Evolutionary conservation across 2,329 filamentous ascomycete genomes (phyloP).

Genomic region (Knufia fluminis): DNA sequence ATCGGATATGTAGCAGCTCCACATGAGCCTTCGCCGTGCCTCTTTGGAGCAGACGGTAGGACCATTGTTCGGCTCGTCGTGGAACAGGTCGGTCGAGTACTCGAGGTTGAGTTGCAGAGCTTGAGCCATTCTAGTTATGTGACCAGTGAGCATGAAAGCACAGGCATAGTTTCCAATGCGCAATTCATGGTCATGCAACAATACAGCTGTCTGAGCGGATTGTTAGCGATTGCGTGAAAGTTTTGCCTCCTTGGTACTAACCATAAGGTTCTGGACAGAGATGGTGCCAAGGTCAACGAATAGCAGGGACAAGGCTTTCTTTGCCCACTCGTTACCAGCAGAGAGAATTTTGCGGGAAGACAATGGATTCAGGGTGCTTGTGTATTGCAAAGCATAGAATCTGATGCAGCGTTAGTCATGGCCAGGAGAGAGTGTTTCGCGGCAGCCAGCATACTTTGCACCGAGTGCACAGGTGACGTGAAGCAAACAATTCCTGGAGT

Average conservation of each 20-base stretch:
- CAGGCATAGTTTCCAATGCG: conserved; percentile 27
- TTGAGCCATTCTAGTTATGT: conserved; percentile 26
- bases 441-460: conserved; percentile 18
- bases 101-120: conserved; percentile 28
- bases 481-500: conserved; percentile 20
- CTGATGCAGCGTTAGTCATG: not conserved
- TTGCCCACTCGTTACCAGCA: conserved; percentile 13
- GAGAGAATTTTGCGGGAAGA: conserved; percentile 7
- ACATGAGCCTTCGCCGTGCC: conserved; percentile 26
- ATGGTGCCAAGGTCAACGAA: conserved; percentile 5
- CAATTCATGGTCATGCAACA: conserved; percentile 27
- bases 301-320: conserved; percentile 6
- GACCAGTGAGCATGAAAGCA: conserved; percentile 27
- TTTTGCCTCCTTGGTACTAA: not conserved
- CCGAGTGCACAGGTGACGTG: conserved; percentile 24
- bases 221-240: not conserved
- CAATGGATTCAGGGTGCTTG: conserved; percentile 2
- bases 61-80: conserved; percentile 19
- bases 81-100: conserved; percentile 26
- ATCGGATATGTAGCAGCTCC: conserved; percentile 27
- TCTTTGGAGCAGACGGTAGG: conserved; percentile 20
- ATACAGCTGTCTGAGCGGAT: conserved; percentile 22
- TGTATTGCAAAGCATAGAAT: conserved; percentile 6
- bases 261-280: conserved; percentile 12
- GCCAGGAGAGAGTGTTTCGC: not conserved